Percentiles rank a stretch among this genome's conserved stretches.
These are phyloP conservation scores for Apiotrichum siamense DNA, from an alignment of 1,284 basidiomycete species.

Conservation along the genomic window DNA sequence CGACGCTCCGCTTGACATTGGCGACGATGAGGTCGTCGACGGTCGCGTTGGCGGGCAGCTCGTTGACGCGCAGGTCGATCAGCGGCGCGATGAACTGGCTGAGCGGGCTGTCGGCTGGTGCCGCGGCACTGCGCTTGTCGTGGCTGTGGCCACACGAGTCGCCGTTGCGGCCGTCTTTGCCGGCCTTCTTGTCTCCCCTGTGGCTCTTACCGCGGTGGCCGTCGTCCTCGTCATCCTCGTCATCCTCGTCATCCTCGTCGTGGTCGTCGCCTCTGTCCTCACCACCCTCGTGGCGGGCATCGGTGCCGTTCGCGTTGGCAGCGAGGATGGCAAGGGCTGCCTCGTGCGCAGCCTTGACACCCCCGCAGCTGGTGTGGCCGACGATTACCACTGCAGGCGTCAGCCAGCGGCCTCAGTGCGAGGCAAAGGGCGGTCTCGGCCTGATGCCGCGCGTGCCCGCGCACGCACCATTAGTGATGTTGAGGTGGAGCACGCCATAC, in stretches of 20 bases:
- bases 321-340: constrained; percentile 20
- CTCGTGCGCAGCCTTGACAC: constrained; percentile 58
- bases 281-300: no score
- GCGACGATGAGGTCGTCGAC: constrained; percentile 61
- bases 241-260: not conserved
- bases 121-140: constrained; percentile 34
- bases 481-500: constrained; percentile 71
- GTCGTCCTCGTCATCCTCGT: not conserved
- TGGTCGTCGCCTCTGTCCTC: not conserved
- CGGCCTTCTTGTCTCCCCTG: not conserved
- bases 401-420: no score
- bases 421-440: not conserved
- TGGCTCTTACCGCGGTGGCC: not conserved
- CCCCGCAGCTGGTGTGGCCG: constrained; percentile 76
- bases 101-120: constrained; percentile 50
- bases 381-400: constrained; percentile 62
- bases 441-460: no score
- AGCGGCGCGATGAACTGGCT: constrained; percentile 68
- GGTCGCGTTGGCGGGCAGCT: constrained; percentile 50
- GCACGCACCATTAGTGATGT: constrained; percentile 67
- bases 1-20: constrained; percentile 71
- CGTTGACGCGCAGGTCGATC: constrained; percentile 53
- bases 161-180: constrained; percentile 1
- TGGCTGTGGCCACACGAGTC: constrained; percentile 52
- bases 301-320: not conserved